Base-by-base conservation (phyloP, 2,329 filamentous ascomycete species). In the Colletotrichum liriopes region DNA sequence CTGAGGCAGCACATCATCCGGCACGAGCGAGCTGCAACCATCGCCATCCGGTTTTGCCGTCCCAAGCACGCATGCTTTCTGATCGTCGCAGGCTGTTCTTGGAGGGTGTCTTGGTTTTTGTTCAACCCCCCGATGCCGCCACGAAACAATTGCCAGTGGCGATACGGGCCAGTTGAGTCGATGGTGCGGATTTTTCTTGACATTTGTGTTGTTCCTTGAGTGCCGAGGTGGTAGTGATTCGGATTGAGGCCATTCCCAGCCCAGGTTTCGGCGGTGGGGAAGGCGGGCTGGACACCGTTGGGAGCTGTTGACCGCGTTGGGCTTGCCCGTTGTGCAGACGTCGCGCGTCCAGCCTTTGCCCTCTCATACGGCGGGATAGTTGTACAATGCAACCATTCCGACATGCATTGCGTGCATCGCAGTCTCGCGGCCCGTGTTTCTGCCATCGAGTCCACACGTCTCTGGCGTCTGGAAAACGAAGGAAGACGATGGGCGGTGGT, bases 171-270 rank as follows among this genome's bases (percentile, higher is more conserved):
- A 37, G 35, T 37, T 37, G 35, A 7, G 5, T 9, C 35, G 8
- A 9, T 37, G 2, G 11, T 59, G 11, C 16, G 5, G 18, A 6
- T 9, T 20, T 20, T 9, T 1, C 55, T 32, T 12, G 16, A 4
- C 2, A 11, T 47, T 47, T 32, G 5, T 35, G 5, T 20, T 29
- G 7, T 6, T 7, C 2, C 11, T 32, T 56, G 41, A 51, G 55
- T 59, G 16, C 43, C 37, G 58, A 51, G 49, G 35, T 63, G 58
- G n/a, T 51, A 1, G n/a, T 16, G 35, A 29, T 51, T 29, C 18
- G 20, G 26, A 43, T 63, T 72, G 69, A 72, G 52, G 69, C 59
- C 69, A 72, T 72, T 72, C 69, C 69, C 69, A 69, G n/a, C 29
- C 11, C 26, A 1, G 11, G 7, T 23, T 49, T n/a, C 20, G 8